Evolutionary conservation across 108 stramenopile genomes (phyloP).

Genomic region (Asterionellopsis glacialis): DNA sequence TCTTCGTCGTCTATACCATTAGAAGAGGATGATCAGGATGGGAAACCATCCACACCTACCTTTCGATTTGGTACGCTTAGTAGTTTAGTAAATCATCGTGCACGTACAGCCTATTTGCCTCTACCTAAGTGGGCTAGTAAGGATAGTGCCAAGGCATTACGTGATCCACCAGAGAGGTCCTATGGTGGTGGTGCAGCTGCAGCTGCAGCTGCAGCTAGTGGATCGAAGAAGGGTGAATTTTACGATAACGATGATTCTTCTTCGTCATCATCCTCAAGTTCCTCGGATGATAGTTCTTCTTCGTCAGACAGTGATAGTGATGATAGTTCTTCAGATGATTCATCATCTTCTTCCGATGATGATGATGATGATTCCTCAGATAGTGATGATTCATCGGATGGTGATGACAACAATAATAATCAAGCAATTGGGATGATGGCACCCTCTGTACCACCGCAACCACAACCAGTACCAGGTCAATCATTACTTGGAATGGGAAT

Average conservation of each 20-base stretch:
- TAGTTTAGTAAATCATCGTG: slow-evolving; percentile 64
- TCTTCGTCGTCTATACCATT: slow-evolving; percentile 65
- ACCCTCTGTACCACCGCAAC: not conserved
- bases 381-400: slow-evolving; percentile 12
- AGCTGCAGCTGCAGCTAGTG: slow-evolving; percentile 6
- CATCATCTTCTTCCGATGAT: not conserved
- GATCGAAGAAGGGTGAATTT: not conserved
- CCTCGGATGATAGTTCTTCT: not conserved
- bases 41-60: not conserved
- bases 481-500: no score
- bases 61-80: slow-evolving; percentile 87
- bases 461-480: no score
- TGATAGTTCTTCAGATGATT: slow-evolving; percentile 6
- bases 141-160: slow-evolving; percentile 68
- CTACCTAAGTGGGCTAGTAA: slow-evolving; percentile 85
- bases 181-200: not conserved
- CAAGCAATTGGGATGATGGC: slow-evolving; percentile 13
- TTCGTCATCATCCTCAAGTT: no score
- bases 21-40: slow-evolving; percentile 41
- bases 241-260: not conserved
- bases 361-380: slow-evolving; percentile 9
- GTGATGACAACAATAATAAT: not conserved
- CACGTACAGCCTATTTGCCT: slow-evolving; percentile 63
- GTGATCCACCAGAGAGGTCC: slow-evolving; percentile 51
- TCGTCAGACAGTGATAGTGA: slow-evolving; percentile 29